Evolutionary conservation across 208 protist genomes (phyloP).

Genomic region (Endotrypanum monterogeii): DNA sequence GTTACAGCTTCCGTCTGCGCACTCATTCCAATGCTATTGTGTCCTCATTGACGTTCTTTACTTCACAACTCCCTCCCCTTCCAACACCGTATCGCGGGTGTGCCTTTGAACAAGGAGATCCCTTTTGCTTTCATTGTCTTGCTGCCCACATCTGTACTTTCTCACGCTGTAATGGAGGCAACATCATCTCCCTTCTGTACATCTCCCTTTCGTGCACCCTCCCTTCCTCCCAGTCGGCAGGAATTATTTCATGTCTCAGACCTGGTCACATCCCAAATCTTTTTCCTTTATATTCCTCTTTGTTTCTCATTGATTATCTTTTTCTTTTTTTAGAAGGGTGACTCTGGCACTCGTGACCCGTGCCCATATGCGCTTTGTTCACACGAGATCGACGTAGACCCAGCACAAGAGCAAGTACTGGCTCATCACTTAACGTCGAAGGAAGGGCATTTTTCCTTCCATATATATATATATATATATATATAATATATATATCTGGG

Average conservation of each 20-base stretch:
- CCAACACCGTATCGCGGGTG: background rate
- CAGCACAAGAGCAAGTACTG: background rate
- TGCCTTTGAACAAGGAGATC: background rate
- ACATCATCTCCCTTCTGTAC: background rate
- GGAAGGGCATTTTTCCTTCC: too few species aligned
- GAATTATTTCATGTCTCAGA: background rate
- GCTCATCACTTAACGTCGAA: background rate
- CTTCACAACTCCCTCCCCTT: background rate
- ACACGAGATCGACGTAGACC: too few species aligned
- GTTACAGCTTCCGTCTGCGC: background rate
- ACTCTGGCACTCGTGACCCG: background rate
- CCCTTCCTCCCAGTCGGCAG: background rate
- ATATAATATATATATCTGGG: too few species aligned
- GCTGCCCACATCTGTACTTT: conserved; percentile 14
- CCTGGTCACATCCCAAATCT: background rate
- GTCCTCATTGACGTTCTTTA: background rate
- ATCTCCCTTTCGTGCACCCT: background rate
- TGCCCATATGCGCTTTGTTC: too few species aligned
- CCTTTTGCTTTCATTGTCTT: background rate
- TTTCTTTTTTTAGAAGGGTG: too few species aligned
- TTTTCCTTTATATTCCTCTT: background rate
- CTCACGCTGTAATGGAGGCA: background rate
- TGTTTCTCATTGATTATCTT: too few species aligned
- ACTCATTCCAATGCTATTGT: background rate
- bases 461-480: too few species aligned